Percentiles rank a stretch among this genome's conserved stretches.
phyloP scores from a whole-genome alignment of 257 asterid genomes.

The Solanum neorickii region DNA sequence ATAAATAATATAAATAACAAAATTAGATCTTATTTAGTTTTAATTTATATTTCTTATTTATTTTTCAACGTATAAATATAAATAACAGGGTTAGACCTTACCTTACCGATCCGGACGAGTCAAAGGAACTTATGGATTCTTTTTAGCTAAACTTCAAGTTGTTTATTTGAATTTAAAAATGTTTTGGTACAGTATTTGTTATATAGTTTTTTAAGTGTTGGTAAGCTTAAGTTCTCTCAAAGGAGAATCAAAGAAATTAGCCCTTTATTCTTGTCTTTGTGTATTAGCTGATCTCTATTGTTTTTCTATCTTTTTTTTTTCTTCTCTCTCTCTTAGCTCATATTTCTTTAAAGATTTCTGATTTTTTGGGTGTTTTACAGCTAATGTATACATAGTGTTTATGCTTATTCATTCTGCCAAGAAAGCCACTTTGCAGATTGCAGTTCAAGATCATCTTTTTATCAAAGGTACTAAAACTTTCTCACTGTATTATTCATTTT shows the following conservation, averaged over 20 bases:
- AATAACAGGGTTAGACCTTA: background rate
- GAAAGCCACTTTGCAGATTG: background rate
- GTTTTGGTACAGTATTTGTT: constrained; percentile 5
- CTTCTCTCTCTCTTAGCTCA: background rate
- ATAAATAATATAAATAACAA: too few species aligned
- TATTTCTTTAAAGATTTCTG: background rate
- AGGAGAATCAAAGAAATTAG: background rate
- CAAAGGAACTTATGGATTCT: background rate
- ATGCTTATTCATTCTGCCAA: constrained; percentile 5
- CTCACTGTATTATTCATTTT: background rate
- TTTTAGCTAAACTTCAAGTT: background rate
- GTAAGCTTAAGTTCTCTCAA: background rate
- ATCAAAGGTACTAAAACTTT: constrained; percentile 1
- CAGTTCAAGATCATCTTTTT: constrained; percentile 3
- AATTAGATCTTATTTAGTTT: too few species aligned
- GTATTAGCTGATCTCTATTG: background rate
- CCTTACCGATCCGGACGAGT: background rate
- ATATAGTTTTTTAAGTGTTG: background rate
- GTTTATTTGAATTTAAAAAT: constrained; percentile 1
- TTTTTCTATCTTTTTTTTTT: background rate
- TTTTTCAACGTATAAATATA: background rate
- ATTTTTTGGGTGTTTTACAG: background rate
- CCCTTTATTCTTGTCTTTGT: background rate
- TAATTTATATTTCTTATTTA: too few species aligned
- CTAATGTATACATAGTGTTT: background rate